A percentile compares a stretch with the other conserved stretches of the same genome.
phyloP scores from a whole-genome alignment of 768 basidiomycete genomes.

The Tricholoma flavovirens region DNA sequence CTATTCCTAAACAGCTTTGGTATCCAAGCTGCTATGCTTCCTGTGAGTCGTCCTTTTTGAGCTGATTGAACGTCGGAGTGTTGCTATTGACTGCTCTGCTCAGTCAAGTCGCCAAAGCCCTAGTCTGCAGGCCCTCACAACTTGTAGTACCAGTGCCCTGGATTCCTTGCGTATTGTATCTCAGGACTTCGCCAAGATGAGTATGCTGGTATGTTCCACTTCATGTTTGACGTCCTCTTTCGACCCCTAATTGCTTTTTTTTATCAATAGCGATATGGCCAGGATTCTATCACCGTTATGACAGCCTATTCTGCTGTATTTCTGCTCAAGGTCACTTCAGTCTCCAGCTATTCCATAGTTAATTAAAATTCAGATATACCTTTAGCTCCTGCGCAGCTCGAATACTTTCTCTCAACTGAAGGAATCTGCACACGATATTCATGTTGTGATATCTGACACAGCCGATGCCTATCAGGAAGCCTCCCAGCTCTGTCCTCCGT shows the following conservation, averaged over 20 bases:
- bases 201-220: conserved; percentile 55
- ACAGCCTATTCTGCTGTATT: conserved; percentile 82
- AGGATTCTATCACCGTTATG: conserved; percentile 83
- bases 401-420: conserved; percentile 51
- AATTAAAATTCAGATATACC: conserved; percentile 5
- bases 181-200: conserved; percentile 66
- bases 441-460: conserved; percentile 57
- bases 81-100: conserved; percentile 9
- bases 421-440: conserved; percentile 60
- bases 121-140: conserved; percentile 61
- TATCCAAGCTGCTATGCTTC: conserved; percentile 55
- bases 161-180: conserved; percentile 67
- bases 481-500: conserved; percentile 52
- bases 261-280: conserved; percentile 62
- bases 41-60: conserved; percentile 34
- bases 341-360: not conserved
- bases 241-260: not conserved
- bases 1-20: conserved; percentile 85
- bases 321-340: conserved; percentile 54
- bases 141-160: conserved; percentile 71
- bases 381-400: conserved; percentile 64
- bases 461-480: conserved; percentile 78
- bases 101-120: conserved; percentile 55
- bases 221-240: not conserved
- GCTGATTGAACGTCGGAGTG: conserved; percentile 2